Evolutionary conservation across 2,329 filamentous ascomycete genomes (phyloP), one percentile per base, ranked within the genome.

Genomic region (Claviceps digitariae): DNA sequence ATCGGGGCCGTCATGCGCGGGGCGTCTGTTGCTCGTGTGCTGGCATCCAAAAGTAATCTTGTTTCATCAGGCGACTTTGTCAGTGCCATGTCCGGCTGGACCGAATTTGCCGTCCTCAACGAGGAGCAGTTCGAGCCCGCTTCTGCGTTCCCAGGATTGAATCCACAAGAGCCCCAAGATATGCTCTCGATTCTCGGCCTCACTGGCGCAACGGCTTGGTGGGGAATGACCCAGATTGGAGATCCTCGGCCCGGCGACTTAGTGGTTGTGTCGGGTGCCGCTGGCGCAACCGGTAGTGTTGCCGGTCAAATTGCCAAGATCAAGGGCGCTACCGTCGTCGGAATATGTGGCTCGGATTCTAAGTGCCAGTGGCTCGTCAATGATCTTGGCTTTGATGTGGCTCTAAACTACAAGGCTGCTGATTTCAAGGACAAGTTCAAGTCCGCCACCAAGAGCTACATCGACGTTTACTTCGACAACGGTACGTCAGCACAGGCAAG

Each of bases 241-340:
- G 71, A 84, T 53, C 79, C 84, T 43, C 81, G 83, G 65, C 66
- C 76, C 2, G 85, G 85, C 4, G 84, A 90, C 58, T 82, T 84
- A 4, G 86, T 91, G 1, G 84, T 90, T 8, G 83, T 91, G 0
- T 86, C 81, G 9, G 86, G 85, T 7, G 87, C 87, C 1, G 87
- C 87, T 0, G 87, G 87, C 2, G 87, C 86, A 0, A 90, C 87
- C 0, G 87, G 87, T 1, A 84, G 78, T 62, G 79, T 90, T 1
- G 86, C 81, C 0, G 86, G 84, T 0, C 87, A 91, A 69, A 87
- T 90, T 59, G 84, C 85, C 20, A 89, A 87, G 72, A 69, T 88
- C 52, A 81, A 82, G 66, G 86, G 84, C 13, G 69, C 70, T 48
- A 60, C 74, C 2, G 79, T 87, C 13, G 66, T 85, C 23, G 84